phyloP scores from a whole-genome alignment of 1,284 basidiomycete genomes.

The Grifola frondosa region DNA sequence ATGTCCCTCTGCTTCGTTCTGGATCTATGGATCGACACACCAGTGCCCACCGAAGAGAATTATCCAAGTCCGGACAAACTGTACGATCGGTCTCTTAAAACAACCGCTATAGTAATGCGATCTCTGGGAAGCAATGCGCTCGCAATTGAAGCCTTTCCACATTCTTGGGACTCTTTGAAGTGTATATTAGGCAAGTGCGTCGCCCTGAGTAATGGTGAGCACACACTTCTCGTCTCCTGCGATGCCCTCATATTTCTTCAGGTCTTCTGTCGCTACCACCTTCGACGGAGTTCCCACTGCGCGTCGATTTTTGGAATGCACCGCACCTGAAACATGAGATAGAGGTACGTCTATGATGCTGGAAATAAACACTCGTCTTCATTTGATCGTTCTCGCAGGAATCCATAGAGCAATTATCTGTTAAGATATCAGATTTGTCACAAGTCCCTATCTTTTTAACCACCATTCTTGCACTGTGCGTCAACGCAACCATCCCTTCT shows the following conservation, averaged over 20 bases:
- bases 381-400: not conserved
- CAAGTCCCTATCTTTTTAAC: constrained; percentile 47
- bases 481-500: constrained; percentile 40
- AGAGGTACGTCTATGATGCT: not conserved
- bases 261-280: no score
- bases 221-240: no score
- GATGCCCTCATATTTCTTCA: no score
- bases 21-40: constrained; percentile 55
- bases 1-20: constrained; percentile 53
- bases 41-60: constrained; percentile 35
- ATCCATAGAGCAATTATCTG: constrained; percentile 2
- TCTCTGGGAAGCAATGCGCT: constrained; percentile 41
- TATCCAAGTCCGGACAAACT: constrained; percentile 41
- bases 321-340: not conserved
- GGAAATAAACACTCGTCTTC: not conserved
- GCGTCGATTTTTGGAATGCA: not conserved
- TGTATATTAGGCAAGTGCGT: constrained; percentile 43
- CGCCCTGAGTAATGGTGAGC: constrained; percentile 15
- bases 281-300: constrained; percentile 7
- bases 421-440: constrained; percentile 24
- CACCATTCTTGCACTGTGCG: constrained; percentile 43
- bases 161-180: constrained; percentile 46
- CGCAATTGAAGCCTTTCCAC: no score
- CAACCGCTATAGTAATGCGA: constrained; percentile 38
- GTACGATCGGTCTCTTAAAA: constrained; percentile 36